These are phyloP conservation scores for Elaphomyces granulatus DNA, from an alignment of 495 filamentous ascomycete species.

Conservation along the genomic window DNA sequence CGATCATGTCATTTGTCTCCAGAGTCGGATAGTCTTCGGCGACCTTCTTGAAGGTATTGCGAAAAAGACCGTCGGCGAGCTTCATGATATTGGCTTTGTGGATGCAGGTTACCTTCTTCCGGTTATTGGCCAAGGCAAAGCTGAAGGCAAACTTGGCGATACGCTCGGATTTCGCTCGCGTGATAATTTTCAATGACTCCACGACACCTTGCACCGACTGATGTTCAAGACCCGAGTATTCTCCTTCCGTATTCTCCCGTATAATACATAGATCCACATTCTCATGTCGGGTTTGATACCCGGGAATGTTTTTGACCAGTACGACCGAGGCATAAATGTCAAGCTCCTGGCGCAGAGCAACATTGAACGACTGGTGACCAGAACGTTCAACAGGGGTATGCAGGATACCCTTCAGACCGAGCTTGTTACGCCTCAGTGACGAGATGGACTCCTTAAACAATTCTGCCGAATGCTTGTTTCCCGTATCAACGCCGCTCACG, in stretches of 20 bases:
- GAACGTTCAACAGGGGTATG: constrained; percentile 94
- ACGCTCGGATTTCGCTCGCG: constrained; percentile 92
- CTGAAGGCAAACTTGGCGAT: constrained; percentile 97
- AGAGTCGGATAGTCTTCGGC: constrained; percentile 87
- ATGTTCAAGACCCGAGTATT: constrained; percentile 97
- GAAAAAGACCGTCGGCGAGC: constrained; percentile 95
- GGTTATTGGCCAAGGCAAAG: constrained; percentile 94
- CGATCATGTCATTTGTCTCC: constrained; percentile 96
- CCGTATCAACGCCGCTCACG: constrained; percentile 79
- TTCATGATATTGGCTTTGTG: constrained; percentile 99
- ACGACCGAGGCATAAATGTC: constrained; percentile 99
- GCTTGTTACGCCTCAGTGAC: constrained; percentile 93
- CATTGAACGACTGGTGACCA: constrained; percentile 98
- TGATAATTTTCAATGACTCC: constrained; percentile 99
- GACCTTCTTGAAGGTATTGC: constrained; percentile 85
- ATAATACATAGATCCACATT: constrained; percentile 97
- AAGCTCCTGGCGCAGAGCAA: constrained; percentile 94
- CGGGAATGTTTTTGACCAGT: constrained; percentile 97
- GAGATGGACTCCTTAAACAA: constrained; percentile 89
- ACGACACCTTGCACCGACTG: constrained; percentile 95
- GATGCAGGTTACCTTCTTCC: constrained; percentile 97
- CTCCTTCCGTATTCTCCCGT: constrained; percentile 98
- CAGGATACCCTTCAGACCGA: constrained; percentile 91
- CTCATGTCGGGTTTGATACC: constrained; percentile 92
- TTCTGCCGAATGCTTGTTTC: constrained; percentile 80